Evolutionary conservation across 331 rosid species (phyloP), one percentile per base, ranked within the genome.

Genomic region (Acacia pycnantha): DNA sequence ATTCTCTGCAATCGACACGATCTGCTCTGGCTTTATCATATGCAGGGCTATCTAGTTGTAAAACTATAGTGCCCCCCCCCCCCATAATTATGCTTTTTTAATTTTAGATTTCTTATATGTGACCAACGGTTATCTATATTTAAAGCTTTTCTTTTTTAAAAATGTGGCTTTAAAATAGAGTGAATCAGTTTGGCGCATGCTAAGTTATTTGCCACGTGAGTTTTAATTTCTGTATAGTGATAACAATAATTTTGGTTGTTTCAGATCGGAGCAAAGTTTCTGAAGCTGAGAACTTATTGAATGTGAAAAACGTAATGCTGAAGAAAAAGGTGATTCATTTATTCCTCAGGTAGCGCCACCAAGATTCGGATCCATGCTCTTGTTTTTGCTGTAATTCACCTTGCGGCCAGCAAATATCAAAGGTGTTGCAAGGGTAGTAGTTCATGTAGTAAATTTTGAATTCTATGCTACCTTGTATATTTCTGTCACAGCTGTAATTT

Each of bases 201-300:
- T 22, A n/a, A 46, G 21, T 26, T 26, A 71, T 19, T 1, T 71
- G 19, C 10, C 7, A 43, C 69, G 2, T 12, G 3, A 3, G 35
- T 29, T 79, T 46, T 61, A 35, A 61, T 77, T 24, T 59, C 67
- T 24, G 67, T 26, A 4, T 26, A 26, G 26, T 59, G 35, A 24
- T 78, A 54, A 41, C 33, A 70, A 53, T 35, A 82, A 65, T 84
- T 77, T 74, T 77, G 51, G 31, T 73, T 68, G 81, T 74, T 50
- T 80, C 37, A 56, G 72, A 44, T 48, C 53, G 43, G 79, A 53
- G 26, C 47, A 70, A 70, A 43, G 31, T 73, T 58, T 79, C 40
- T 51, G 19, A 46, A 64, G 21, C 46, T 24, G 35, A 79, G 79
- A 51, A 22, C 51, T 31, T 71, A 21, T 61, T 4, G 11, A 50